These are phyloP conservation scores for Gelatoporia subvermispora DNA, from an alignment of 768 basidiomycete species.

Conservation along the genomic window DNA sequence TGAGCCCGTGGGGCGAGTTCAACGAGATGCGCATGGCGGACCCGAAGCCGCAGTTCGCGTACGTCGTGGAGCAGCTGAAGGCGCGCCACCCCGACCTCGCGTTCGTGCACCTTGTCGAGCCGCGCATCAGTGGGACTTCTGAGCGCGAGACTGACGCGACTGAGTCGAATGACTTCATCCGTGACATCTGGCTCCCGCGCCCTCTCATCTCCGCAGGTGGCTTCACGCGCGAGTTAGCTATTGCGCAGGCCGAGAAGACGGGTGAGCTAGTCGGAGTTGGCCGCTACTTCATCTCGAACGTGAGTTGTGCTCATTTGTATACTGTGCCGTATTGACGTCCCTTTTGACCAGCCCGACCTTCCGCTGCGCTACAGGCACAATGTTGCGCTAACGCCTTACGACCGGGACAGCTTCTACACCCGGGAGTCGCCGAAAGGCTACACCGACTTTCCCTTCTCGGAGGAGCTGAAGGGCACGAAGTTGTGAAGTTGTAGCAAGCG, in stretches of 20 bases:
- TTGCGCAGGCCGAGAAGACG: constrained; percentile 8
- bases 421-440: constrained; percentile 24
- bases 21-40: constrained; percentile 45
- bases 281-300: constrained; percentile 19
- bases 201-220: constrained; percentile 16
- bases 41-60: constrained; percentile 48
- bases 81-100: constrained; percentile 3
- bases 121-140: constrained; percentile 1
- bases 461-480: background rate
- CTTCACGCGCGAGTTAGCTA: constrained; percentile 14
- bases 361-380: constrained; percentile 5
- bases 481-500: too few relatives aligned
- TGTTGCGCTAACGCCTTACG: constrained; percentile 1
- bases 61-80: constrained; percentile 18
- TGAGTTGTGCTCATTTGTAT: constrained; percentile 2
- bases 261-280: constrained; percentile 20
- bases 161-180: constrained; percentile 3
- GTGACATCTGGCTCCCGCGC: constrained; percentile 11
- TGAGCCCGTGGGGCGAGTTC: constrained; percentile 30
- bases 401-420: constrained; percentile 18
- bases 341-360: constrained; percentile 20
- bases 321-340: background rate
- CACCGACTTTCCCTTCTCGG: constrained; percentile 16
- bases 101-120: constrained; percentile 29
- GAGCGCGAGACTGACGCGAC: background rate